These are phyloP conservation scores for Copromyces sp. DNA, from an alignment of 495 filamentous ascomycete species.

Conservation along the genomic window DNA sequence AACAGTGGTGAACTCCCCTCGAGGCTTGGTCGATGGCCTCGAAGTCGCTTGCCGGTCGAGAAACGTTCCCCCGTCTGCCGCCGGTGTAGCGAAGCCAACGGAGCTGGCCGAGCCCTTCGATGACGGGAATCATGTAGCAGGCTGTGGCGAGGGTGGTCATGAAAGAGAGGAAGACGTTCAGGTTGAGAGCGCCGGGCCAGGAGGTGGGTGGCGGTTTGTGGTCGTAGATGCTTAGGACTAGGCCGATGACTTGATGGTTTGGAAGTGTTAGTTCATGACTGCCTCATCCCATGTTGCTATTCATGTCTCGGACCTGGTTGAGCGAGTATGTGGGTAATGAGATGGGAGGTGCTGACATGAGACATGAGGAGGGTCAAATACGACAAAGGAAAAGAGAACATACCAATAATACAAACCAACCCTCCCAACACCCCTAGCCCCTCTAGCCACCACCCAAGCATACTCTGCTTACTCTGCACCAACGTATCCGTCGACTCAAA, in stretches of 20 bases:
- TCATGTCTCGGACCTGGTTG: no score
- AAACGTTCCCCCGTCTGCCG: not conserved
- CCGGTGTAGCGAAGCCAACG: slow-evolving; percentile 33
- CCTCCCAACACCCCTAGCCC: not conserved
- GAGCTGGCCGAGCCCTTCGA: slow-evolving; percentile 27
- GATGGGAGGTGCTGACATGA: not conserved
- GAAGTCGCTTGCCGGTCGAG: slow-evolving; percentile 29
- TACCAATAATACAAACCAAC: not conserved
- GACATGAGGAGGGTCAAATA: not conserved
- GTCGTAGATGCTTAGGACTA: slow-evolving; percentile 26
- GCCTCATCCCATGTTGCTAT: no score
- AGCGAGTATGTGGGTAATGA: not conserved
- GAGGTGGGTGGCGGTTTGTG: slow-evolving; percentile 22
- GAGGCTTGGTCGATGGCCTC: slow-evolving; percentile 30
- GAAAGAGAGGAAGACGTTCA: slow-evolving; percentile 34
- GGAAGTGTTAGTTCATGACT: not conserved
- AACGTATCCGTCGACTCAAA: not conserved
- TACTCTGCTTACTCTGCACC: slow-evolving; percentile 7
- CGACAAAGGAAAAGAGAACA: not conserved
- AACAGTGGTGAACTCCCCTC: slow-evolving; percentile 16
- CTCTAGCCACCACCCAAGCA: slow-evolving; percentile 4
- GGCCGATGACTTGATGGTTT: slow-evolving; percentile 15
- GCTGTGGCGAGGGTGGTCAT: slow-evolving; percentile 29
- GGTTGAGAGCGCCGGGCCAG: slow-evolving; percentile 32
- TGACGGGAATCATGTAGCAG: slow-evolving; percentile 24